Evolutionary conservation across 306 rosid genomes (phyloP).

Genomic region (Corylus americana): DNA sequence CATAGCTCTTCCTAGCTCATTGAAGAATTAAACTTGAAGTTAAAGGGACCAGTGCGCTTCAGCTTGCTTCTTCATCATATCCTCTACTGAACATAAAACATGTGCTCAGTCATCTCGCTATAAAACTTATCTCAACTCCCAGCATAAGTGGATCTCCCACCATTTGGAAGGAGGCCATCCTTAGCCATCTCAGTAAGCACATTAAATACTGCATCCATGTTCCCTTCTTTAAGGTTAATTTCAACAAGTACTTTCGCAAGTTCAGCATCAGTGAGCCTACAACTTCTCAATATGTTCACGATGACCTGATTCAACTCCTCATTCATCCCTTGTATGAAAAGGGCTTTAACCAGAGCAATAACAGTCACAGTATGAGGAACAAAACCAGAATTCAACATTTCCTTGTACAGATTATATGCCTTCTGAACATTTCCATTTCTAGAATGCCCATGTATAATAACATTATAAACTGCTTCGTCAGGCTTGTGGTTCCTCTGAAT

Average conservation of each 20-base stretch:
- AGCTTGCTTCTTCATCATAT: constrained; percentile 7
- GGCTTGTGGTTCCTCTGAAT: constrained; percentile 56
- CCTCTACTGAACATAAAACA: neutral
- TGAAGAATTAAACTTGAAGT: neutral
- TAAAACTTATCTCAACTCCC: constrained; percentile 10
- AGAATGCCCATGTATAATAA: constrained; percentile 83
- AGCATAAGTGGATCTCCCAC: constrained; percentile 24
- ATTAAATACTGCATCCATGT: constrained; percentile 73
- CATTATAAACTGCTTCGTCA: constrained; percentile 63
- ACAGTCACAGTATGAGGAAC: constrained; percentile 67
- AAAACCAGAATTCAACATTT: constrained; percentile 67
- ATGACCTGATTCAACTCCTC: constrained; percentile 63
- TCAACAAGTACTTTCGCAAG: constrained; percentile 69
- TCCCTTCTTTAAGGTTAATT: constrained; percentile 81
- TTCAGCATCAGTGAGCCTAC: constrained; percentile 68
- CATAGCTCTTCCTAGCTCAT: neutral
- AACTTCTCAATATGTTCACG: constrained; percentile 51
- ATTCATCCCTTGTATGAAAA: constrained; percentile 56
- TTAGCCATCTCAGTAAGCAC: constrained; percentile 75
- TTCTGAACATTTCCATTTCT: constrained; percentile 57
- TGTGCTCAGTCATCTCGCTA: neutral
- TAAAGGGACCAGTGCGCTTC: neutral
- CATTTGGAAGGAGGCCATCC: constrained; percentile 78
- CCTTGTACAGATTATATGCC: constrained; percentile 63
- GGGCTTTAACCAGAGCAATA: constrained; percentile 69